Base-by-base conservation (phyloP, 1,284 basidiomycete species). In the Paramarasmius palmivorus region DNA sequence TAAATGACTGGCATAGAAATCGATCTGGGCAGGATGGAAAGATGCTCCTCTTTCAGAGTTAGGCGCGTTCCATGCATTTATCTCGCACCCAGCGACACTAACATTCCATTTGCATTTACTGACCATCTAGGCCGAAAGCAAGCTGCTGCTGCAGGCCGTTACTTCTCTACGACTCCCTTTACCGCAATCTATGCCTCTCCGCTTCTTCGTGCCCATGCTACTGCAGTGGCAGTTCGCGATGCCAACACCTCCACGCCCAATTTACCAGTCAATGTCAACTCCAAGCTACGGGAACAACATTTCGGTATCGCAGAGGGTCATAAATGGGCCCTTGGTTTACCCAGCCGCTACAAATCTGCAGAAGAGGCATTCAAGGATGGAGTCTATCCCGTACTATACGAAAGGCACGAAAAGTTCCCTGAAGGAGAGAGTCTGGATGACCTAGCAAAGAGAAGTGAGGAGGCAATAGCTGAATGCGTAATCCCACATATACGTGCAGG, bases 11-110 rank as follows among this genome's bases (percentile, higher is more conserved):
- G 22, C 1, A 14, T 42, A 83, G 81, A 76, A 68, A 61, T 58
- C 59, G 3, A 68, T 84, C 1, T 92, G 90, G 90, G 88, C 90
- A 44, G 91, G 91, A 4, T 92, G 88, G 83, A 79, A 83, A 50
- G 89, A 93, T 69, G 81, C 90, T 0, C 86, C 90, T 0, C 74
- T 93, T 4, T 88, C 88, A 19, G 80, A 80, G 52, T 83, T 90
- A 68, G 90, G 90, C 84, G 62, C 63, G 79, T 72, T 4, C 23
- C 2, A 12, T 19, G 12, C 15, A 23, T 38, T 38, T 37, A 22
- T 41, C 15, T 20, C 23, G 41, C 26, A 45, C n/a, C 51, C 14
- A 39, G 32, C 47, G 46, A 36, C 47, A 42, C 14, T 38, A 17
- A 50, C 32, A 48, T 41, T 47, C 26, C 50, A 32, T 32, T 19